These are phyloP conservation scores for Clitocybe nebularis DNA, from an alignment of 1,284 basidiomycete species.

Conservation along the genomic window DNA sequence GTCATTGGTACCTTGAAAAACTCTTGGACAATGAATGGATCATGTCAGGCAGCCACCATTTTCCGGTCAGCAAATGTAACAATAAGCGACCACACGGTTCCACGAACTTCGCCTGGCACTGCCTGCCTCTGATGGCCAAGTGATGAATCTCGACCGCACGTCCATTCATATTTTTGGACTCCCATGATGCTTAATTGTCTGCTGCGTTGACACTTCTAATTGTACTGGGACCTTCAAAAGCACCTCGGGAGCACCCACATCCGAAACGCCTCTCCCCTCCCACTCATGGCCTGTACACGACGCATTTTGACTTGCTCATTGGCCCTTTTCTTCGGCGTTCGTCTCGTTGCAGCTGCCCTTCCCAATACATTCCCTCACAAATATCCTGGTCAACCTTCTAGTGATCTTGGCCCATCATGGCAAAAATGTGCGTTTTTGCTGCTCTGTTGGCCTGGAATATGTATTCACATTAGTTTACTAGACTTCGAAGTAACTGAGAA, in stretches of 20 bases:
- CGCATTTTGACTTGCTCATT: slow-evolving; percentile 14
- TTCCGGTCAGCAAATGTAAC: no score
- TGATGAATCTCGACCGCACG: not conserved
- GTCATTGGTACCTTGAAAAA: no score
- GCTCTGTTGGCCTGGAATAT: no score
- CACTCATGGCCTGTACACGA: slow-evolving; percentile 17
- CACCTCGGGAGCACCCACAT: not conserved
- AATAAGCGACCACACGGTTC: no score
- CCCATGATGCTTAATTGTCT: not conserved
- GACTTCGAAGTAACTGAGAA: slow-evolving; percentile 53
- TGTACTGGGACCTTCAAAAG: slow-evolving; percentile 7
- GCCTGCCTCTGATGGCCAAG: not conserved
- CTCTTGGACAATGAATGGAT: no score
- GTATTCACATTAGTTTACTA: slow-evolving; percentile 18
- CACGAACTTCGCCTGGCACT: no score
- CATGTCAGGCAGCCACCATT: no score
- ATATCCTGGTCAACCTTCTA: slow-evolving; percentile 49
- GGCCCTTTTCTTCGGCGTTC: slow-evolving; percentile 14
- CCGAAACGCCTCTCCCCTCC: slow-evolving; percentile 4
- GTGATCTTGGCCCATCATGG: slow-evolving; percentile 56
- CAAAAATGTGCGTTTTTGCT: slow-evolving; percentile 49
- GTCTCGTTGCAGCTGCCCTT: slow-evolving; percentile 23
- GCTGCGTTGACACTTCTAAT: not conserved
- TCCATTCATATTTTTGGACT: slow-evolving; percentile 1
- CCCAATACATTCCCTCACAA: slow-evolving; percentile 44